phyloP scores from a whole-genome alignment of 2,329 filamentous ascomycete genomes.

The Pyricularia grisea region DNA sequence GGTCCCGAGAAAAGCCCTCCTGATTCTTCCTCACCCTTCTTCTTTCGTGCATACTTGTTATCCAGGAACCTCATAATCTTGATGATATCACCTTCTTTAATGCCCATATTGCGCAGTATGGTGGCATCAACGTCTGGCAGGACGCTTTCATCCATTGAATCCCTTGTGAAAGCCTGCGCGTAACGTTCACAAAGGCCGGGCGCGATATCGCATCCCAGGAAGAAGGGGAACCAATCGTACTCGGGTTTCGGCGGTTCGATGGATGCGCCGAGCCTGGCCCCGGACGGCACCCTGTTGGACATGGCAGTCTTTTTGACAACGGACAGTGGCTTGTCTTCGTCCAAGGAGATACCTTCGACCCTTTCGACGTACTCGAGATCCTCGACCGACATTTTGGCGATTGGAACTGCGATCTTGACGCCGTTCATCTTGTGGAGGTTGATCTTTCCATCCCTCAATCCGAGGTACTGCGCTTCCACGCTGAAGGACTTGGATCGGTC shows the following conservation, averaged over 20 bases:
- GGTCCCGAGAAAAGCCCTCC: slow-evolving; percentile 83
- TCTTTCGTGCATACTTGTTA: slow-evolving; percentile 62
- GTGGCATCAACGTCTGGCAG: slow-evolving; percentile 80
- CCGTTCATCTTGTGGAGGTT: slow-evolving; percentile 97
- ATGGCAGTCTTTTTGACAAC: slow-evolving; percentile 54
- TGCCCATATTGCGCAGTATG: slow-evolving; percentile 76
- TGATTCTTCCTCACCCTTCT: slow-evolving; percentile 43
- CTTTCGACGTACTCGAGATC: slow-evolving; percentile 93
- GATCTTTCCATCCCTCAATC: slow-evolving; percentile 90
- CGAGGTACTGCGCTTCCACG: slow-evolving; percentile 93
- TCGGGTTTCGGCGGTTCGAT: slow-evolving; percentile 56
- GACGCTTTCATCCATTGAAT: slow-evolving; percentile 94
- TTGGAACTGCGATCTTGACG: slow-evolving; percentile 94
- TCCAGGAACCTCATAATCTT: slow-evolving; percentile 89
- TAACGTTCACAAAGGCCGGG: slow-evolving; percentile 93
- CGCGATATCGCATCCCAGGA: slow-evolving; percentile 83
- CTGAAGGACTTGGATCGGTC: slow-evolving; percentile 94
- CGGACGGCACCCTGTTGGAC: slow-evolving; percentile 6
- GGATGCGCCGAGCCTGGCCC: slow-evolving; percentile 42
- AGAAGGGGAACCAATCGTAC: slow-evolving; percentile 99
- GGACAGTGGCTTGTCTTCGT: slow-evolving; percentile 88
- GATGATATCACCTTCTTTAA: slow-evolving; percentile 93
- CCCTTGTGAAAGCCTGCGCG: slow-evolving; percentile 75
- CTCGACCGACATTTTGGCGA: slow-evolving; percentile 89
- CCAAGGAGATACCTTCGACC: slow-evolving; percentile 76